phyloP scores from a whole-genome alignment of 768 basidiomycete species.

The Lentinus tigrinus region DNA sequence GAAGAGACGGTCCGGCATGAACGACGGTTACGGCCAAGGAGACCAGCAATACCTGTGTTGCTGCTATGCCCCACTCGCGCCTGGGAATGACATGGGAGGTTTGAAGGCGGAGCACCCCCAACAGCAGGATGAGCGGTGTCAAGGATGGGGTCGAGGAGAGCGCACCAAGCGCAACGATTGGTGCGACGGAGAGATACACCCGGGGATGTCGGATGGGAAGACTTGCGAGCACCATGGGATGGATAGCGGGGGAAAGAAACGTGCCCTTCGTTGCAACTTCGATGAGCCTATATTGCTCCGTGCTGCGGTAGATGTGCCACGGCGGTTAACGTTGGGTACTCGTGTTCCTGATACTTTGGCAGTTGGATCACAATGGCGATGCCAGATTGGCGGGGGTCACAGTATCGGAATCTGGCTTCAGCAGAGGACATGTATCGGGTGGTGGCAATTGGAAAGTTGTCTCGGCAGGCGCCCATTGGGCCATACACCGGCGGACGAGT shows the following conservation, averaged over 20 bases:
- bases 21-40: conserved; percentile 27
- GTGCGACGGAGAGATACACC: conserved; percentile 9
- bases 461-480: too few relatives aligned
- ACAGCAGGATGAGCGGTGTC: conserved; percentile 26
- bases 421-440: too few relatives aligned
- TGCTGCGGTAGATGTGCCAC: too few relatives aligned
- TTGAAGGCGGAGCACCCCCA: conserved; percentile 28
- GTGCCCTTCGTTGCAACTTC: too few relatives aligned
- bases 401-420: too few relatives aligned
- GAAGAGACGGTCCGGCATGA: conserved; percentile 28
- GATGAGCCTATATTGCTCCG: too few relatives aligned
- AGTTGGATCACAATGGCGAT: too few relatives aligned
- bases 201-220: conserved; percentile 9
- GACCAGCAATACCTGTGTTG: conserved; percentile 22
- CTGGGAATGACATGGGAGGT: conserved; percentile 19
- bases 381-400: too few relatives aligned
- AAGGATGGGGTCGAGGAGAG: conserved; percentile 32
- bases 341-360: too few relatives aligned
- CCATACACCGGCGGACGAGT: too few relatives aligned
- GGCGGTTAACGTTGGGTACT: too few relatives aligned
- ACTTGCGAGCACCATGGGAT: conserved; percentile 1
- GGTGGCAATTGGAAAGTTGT: too few relatives aligned
- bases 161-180: conserved; percentile 23
- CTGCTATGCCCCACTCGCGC: conserved; percentile 3
- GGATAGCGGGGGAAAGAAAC: neutral